Conservation (phyloP, 2,329 filamentous ascomycete genomes). For the Pseudogymnoascus sp. region DNA sequence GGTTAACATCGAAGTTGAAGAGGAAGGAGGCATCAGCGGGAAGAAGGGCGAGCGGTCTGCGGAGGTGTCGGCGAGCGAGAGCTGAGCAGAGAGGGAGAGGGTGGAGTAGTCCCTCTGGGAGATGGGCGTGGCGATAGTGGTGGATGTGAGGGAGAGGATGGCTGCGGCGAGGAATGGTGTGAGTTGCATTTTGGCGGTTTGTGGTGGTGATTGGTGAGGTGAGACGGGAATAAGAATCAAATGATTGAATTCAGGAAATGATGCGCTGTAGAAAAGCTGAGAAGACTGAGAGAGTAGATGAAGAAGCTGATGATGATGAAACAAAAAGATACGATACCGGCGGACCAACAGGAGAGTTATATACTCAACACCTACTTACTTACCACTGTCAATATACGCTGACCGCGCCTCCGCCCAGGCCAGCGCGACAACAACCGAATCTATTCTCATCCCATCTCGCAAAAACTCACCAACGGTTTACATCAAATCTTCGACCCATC, state of each 20-base stretch:
- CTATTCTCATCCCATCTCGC: slow-evolving; percentile 2
- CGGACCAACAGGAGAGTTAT: neutral
- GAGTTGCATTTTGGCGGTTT: slow-evolving; percentile 31
- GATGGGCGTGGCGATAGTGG: slow-evolving; percentile 25
- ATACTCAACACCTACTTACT: neutral
- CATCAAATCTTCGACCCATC: neutral
- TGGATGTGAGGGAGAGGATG: slow-evolving; percentile 36
- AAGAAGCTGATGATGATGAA: neutral
- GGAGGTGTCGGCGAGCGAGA: slow-evolving; percentile 31
- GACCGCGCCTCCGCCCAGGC: neutral
- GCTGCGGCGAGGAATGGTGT: slow-evolving; percentile 31
- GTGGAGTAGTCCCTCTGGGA: slow-evolving; percentile 11
- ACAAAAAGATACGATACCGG: neutral
- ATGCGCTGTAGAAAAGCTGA: neutral
- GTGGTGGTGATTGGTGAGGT: slow-evolving; percentile 6
- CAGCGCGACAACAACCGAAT: neutral
- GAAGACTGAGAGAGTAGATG: neutral
- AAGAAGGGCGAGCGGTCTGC: slow-evolving; percentile 38
- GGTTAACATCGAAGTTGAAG: slow-evolving; percentile 41
- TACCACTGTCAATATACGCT: neutral
- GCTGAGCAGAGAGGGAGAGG: slow-evolving; percentile 19
- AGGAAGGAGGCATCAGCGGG: slow-evolving; percentile 40
- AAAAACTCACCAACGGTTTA: neutral
- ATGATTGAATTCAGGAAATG: slow-evolving; percentile 10
- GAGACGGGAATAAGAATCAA: neutral